A percentile compares a stretch with the other conserved stretches of the same genome.
These are phyloP conservation scores for Fomes fomentarius DNA, from an alignment of 1,284 basidiomycete genomes.

Conservation along the genomic window DNA sequence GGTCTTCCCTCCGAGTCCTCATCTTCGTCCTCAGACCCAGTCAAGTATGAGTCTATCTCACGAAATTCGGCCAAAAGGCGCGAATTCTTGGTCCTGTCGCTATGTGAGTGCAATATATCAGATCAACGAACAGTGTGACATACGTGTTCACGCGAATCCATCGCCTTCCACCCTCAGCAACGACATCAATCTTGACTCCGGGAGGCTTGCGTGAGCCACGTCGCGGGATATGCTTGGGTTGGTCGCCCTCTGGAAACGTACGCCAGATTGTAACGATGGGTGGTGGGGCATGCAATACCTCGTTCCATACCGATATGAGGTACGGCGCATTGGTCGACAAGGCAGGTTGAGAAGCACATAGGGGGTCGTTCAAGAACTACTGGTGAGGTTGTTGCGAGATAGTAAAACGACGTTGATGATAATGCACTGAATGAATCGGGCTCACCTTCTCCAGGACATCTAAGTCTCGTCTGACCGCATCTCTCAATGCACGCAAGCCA, in stretches of 20 bases:
- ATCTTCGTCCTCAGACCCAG: slow-evolving; percentile 61
- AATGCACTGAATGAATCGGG: not conserved
- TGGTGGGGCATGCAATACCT: slow-evolving; percentile 59
- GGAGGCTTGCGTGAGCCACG: slow-evolving; percentile 38
- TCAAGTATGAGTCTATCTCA: slow-evolving; percentile 81
- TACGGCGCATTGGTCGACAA: slow-evolving; percentile 78
- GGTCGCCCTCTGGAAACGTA: slow-evolving; percentile 40
- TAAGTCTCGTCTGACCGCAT: slow-evolving; percentile 47
- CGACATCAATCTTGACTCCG: slow-evolving; percentile 77
- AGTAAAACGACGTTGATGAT: too few species aligned
- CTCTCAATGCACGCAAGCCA: slow-evolving; percentile 54
- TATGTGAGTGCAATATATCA: not conserved
- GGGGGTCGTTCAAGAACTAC: slow-evolving; percentile 64
- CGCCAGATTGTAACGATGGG: slow-evolving; percentile 66
- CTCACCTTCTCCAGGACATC: slow-evolving; percentile 59
- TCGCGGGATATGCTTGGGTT: slow-evolving; percentile 23
- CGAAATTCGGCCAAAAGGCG: slow-evolving; percentile 79
- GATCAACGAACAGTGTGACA: slow-evolving; percentile 35
- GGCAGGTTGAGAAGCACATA: slow-evolving; percentile 44
- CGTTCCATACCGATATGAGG: slow-evolving; percentile 77
- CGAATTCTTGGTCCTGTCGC: slow-evolving; percentile 68
- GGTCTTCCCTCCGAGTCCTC: slow-evolving; percentile 38
- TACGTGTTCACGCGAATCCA: slow-evolving; percentile 90
- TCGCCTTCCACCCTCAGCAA: slow-evolving; percentile 68
- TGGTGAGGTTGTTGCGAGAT: slow-evolving; percentile 25